These are phyloP conservation scores for Lachnum nothofagi DNA, from an alignment of 2,329 filamentous ascomycete genomes.

Conservation along the genomic window DNA sequence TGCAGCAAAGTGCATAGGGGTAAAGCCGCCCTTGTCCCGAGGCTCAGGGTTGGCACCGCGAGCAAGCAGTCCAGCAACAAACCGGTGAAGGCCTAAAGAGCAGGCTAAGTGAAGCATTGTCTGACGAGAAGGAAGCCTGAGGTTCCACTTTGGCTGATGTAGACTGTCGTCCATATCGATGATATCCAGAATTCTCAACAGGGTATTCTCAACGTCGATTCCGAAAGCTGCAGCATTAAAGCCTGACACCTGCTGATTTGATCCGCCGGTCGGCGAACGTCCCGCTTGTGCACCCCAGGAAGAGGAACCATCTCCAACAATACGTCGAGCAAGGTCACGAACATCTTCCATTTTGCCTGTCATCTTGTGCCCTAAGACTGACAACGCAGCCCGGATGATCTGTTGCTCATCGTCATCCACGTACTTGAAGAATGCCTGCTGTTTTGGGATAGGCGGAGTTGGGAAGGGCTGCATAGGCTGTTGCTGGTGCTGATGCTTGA, in stretches of 20 bases:
- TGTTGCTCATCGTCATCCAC: conserved; percentile 65
- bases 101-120: conserved; percentile 77
- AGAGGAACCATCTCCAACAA: conserved; percentile 47
- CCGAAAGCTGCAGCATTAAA: conserved; percentile 36
- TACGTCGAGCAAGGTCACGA: conserved; percentile 55
- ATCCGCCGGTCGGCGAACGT: conserved; percentile 40
- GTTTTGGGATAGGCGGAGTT: conserved; percentile 42
- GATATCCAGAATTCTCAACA: conserved; percentile 70
- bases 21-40: conserved; percentile 74
- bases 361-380: conserved; percentile 59
- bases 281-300: conserved; percentile 44
- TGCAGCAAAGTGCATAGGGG: conserved; percentile 74
- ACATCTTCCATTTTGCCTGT: conserved; percentile 58
- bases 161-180: conserved; percentile 73
- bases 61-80: conserved; percentile 71
- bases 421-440: conserved; percentile 63
- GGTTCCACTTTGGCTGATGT: conserved; percentile 61
- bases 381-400: conserved; percentile 62
- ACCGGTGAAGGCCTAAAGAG: conserved; percentile 67
- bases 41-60: conserved; percentile 72
- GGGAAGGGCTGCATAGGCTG: conserved; percentile 39
- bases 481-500: conserved; percentile 48
- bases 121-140: conserved; percentile 62
- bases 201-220: conserved; percentile 35
- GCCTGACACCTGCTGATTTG: conserved; percentile 41